Base-by-base conservation (phyloP, 371 early-diverging fungal species). In the Umbelopsis sp. region DNA sequence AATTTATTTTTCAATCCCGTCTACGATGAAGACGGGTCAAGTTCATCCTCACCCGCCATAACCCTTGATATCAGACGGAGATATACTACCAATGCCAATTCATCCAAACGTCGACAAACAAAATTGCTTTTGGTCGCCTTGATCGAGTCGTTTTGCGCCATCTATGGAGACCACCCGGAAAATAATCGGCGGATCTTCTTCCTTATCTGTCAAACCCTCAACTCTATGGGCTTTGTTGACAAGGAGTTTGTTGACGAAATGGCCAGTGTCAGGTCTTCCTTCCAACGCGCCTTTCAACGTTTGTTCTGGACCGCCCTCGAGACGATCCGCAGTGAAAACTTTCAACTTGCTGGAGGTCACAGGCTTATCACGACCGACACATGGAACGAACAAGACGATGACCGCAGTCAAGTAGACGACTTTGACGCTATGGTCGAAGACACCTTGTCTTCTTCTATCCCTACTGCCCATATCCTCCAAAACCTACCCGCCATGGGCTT, bases 161-260 rank as follows among this genome's bases (percentile, higher is more conserved):
- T 93, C 18, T 94, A 96, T 76, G 94, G 94, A 68, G 91, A 93
- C 69, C 86, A 88, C 25, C 94, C 94, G 0, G 89, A 93, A 70
- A 85, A 89, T 63, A 96, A 93, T 73, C 89, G 89, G 48, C 82
- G 87, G 66, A 83, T 96, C n/a, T 96, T 96, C 68, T 93, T 91
- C 68, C 80, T 92, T 35, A 87, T 93, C 48, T 87, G 88, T 75
- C 86, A 86, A 70, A 87, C 86, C 0, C 74, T 89, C 22, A 81
- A 81, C 38, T 83, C 85, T 37, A 82, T 90, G 82, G 92, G 94
- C 24, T 90, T 95, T 63, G 90, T 95, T 52, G 90, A 91, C 65
- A 88, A 91, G 41, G 95, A 96, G 69, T 95, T 93, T 68, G 76
- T 95, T 62, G 80, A 80, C 65, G 79, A 94, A 73, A 86, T 96